Percentiles rank a stretch among this genome's conserved stretches.
Conservation (phyloP, 2,329 filamentous ascomycete species). For the Colletotrichum paranaense region DNA sequence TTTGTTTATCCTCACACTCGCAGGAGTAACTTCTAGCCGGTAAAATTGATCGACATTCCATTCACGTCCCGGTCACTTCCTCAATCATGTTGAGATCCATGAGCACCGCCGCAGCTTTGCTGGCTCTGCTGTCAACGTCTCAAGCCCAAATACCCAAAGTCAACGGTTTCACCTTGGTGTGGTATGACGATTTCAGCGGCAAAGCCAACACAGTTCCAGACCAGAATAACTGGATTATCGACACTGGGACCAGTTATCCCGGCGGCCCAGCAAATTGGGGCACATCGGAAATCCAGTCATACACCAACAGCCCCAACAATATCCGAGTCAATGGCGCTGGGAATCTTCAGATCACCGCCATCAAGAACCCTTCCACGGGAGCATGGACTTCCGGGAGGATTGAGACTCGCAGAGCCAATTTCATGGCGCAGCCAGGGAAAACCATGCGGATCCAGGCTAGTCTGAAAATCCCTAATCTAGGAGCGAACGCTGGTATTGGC, state of each 20-base stretch:
- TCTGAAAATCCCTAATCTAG: constrained; percentile 45
- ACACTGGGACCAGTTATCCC: constrained; percentile 55
- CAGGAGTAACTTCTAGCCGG: not conserved
- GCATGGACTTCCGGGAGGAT: constrained; percentile 58
- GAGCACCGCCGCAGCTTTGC: not conserved
- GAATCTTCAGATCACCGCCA: constrained; percentile 58
- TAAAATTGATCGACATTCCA: not conserved
- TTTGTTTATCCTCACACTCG: not conserved
- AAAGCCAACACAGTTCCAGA: constrained; percentile 46
- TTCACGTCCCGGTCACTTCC: not conserved
- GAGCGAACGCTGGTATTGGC: constrained; percentile 42
- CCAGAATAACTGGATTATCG: constrained; percentile 55
- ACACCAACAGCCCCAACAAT: constrained; percentile 54
- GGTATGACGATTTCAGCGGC: constrained; percentile 57
- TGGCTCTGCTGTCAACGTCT: not conserved
- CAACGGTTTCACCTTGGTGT: constrained; percentile 49
- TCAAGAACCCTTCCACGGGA: constrained; percentile 44
- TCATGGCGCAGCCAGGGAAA: constrained; percentile 45
- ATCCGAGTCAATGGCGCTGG: constrained; percentile 60
- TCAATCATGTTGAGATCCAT: not conserved
- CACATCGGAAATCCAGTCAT: constrained; percentile 59
- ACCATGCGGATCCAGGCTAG: constrained; percentile 51
- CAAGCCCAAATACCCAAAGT: constrained; percentile 25
- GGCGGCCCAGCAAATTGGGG: constrained; percentile 58
- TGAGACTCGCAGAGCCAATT: constrained; percentile 50